Base-by-base conservation (phyloP, 1,284 basidiomycete genomes). In the Cryptococcus sp. region DNA sequence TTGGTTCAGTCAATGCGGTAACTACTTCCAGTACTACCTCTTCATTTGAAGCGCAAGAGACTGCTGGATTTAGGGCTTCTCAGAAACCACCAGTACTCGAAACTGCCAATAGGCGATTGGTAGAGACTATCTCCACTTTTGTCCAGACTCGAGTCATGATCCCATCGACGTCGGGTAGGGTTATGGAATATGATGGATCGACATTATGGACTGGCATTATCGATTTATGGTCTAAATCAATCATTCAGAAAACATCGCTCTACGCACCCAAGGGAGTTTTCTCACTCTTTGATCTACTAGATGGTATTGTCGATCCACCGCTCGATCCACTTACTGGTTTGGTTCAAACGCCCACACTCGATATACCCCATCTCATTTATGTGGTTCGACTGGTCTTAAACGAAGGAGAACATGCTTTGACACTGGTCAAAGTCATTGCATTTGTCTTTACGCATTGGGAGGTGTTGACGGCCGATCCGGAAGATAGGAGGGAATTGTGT, bases 391-490 rank as follows among this genome's bases (percentile, higher is more conserved):
- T 74, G 34, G 74, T 80, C 46, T 61, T 80, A 2, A 70, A 67
- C n/a, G 64, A 77, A 49, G 78, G 73, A 9, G 78, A 80, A 59
- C 78, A 79, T 57, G 78, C 78, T 19, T 67, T 79, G 50, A 77
- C 77, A 7, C 53, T 80, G 22, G 76, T 79, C 59, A 77, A 79
- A 48, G 73, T 70, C 7, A 74, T 79, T 48, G 74, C 77, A 7
- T 79, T 78, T 52, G 64, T 79, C 14, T 80, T 79, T 55, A 76
- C 78, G 3, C 77, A 78, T 57, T 80, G 77, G 65, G 78, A 79
- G 52, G 74, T 76, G n/a, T 67, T 80, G 45, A 78, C 76, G 7
- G 63, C 74, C 7, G 50, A 69, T 10, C 53, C 69, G 1, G 69
- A 69, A 39, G 76, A 79, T 55, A 67, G 78, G 11, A 66, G 67